phyloP scores from a whole-genome alignment of 768 basidiomycete species.

The Lyophyllum shimeji region DNA sequence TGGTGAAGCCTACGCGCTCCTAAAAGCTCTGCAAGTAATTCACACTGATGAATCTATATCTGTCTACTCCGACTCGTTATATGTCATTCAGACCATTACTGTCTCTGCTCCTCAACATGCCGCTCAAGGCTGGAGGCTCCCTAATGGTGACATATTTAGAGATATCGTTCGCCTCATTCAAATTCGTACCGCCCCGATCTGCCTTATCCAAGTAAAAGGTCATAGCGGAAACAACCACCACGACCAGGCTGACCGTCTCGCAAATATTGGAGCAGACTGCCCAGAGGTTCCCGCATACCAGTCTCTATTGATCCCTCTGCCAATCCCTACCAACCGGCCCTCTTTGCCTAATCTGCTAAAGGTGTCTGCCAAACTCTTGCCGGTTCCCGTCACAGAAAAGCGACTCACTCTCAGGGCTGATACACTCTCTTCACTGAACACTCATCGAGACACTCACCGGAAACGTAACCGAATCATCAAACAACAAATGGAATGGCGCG shows the following conservation, averaged over 20 bases:
- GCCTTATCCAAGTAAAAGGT: neutral
- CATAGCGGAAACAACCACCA: neutral
- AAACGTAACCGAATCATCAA: neutral
- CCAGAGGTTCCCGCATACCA: neutral
- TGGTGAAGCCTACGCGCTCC: constrained; percentile 15
- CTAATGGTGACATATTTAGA: constrained; percentile 15
- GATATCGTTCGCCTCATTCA: constrained; percentile 11
- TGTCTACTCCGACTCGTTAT: constrained; percentile 16
- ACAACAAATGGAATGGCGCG: neutral
- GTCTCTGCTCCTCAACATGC: constrained; percentile 1
- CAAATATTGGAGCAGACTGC: neutral
- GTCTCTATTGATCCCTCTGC: neutral
- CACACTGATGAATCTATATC: neutral
- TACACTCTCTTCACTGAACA: too few species aligned
- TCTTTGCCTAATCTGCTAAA: neutral
- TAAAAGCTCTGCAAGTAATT: constrained; percentile 1
- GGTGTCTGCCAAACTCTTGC: too few species aligned
- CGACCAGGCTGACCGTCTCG: neutral
- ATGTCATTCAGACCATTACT: constrained; percentile 9
- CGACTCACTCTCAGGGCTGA: too few species aligned
- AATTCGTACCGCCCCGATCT: neutral
- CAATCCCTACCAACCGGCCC: too few species aligned
- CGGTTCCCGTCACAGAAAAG: too few species aligned
- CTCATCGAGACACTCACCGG: neutral
- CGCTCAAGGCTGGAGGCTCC: constrained; percentile 11